Evolutionary conservation across 2,329 filamentous ascomycete genomes (phyloP), one percentile per base, ranked within the genome.

Genomic region (Paraphoma chrysanthemicola): DNA sequence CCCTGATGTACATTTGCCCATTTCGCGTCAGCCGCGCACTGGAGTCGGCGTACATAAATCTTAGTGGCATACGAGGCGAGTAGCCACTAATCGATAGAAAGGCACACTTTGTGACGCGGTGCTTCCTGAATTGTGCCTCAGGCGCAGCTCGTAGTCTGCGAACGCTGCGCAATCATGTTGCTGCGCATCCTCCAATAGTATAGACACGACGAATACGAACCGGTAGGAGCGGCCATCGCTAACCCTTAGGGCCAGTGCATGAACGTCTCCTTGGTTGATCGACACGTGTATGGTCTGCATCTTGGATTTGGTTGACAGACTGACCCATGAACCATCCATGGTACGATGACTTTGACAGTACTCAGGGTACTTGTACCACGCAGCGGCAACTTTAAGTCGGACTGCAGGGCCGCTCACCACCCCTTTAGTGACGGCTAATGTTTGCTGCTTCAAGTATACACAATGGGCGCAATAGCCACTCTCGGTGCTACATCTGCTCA

Each of bases 361-460:
- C 29, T 14, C 28, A 47, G 44, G 44, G 44, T 47, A 28, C 14
- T 4, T 10, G 33, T 36, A 36, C 39, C 39, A 42, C 39, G 39
- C 39, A 42, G 16, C 39, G 8, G 39, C 16, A 23, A 39, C 16
- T n/a, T 28, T 23, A 42, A 14, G 6, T 11, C 8, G 12, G 16
- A 42, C 10, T 17, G 16, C 39, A 42, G 39, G 39, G 12, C 39
- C 39, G 8, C 16, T n/a, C 14, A 42, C 39, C n/a, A 42, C 39
- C n/a, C 3, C 51, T 51, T 33, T 42, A 44, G 53, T 29, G 45
- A 54, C 60, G 58, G 51, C 53, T 59, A 53, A 56, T 51, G 48
- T 41, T 38, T 14, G 18, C 50, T 36, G 54, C 44, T 49, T 46
- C 53, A 49, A 44, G 46, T 57, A 51, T 44, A 55, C 57, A 41